These are phyloP conservation scores for Podila verticillata DNA, from an alignment of 192 early-diverging fungal genomes.

Conservation along the genomic window DNA sequence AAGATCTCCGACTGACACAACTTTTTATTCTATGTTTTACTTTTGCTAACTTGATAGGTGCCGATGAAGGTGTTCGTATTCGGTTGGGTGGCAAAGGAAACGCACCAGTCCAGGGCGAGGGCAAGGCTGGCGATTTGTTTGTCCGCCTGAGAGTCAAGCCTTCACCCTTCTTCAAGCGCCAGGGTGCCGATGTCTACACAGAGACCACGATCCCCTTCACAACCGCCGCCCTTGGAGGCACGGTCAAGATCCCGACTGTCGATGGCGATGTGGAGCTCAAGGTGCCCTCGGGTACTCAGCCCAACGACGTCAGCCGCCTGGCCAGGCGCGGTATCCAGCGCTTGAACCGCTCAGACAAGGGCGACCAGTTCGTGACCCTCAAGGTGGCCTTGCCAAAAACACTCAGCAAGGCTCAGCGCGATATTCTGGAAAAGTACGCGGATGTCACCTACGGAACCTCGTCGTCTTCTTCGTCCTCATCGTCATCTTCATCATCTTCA, in stretches of 20 bases:
- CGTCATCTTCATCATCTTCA: constrained; percentile 14
- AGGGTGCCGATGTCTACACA: constrained; percentile 82
- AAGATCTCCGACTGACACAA: background rate
- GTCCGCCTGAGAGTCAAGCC: constrained; percentile 81
- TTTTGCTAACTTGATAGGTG: constrained; percentile 53
- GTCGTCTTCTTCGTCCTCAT: constrained; percentile 11
- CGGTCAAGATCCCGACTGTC: constrained; percentile 87
- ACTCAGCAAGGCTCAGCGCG: constrained; percentile 54
- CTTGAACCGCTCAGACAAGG: constrained; percentile 66
- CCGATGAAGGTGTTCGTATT: constrained; percentile 85
- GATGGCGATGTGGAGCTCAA: constrained; percentile 96
- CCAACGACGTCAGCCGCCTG: constrained; percentile 85
- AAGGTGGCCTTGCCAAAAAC: constrained; percentile 83
- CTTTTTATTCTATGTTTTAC: background rate
- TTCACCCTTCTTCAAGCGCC: constrained; percentile 83
- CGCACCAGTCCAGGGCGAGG: constrained; percentile 76
- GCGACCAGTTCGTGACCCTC: constrained; percentile 92
- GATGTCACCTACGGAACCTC: constrained; percentile 43
- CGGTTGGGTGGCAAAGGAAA: constrained; percentile 85
- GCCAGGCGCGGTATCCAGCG: constrained; percentile 79
- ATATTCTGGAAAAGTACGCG: constrained; percentile 72
- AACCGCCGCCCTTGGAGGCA: constrained; percentile 90
- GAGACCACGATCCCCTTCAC: constrained; percentile 82
- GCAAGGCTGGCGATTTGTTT: constrained; percentile 84
- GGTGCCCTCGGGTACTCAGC: constrained; percentile 87